Base-by-base conservation (phyloP, 129 eudicot genomes). In the Tagetes erecta region DNA sequence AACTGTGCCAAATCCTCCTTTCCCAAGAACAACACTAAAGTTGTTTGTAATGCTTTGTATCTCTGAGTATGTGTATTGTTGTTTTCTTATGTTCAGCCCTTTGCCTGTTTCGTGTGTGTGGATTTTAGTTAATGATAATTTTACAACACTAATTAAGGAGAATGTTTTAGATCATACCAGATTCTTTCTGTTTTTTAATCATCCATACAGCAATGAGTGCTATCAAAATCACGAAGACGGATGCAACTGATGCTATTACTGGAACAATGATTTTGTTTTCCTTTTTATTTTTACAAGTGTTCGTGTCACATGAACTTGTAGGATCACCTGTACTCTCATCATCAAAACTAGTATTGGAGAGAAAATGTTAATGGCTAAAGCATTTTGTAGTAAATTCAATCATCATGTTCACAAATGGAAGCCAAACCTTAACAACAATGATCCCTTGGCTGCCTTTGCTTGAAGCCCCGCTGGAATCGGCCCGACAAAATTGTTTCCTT, bases 1-100 rank as follows among this genome's bases (percentile, higher is more conserved):
- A 8, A 89, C 96, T 2, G 75, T 79, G 37, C 89, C 96, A 36
- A 86, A 89, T 36, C 96, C 89, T 68, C 96, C 89, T 86, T 63
- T 75, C 27, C 96, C 92, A 10, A 82, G 49, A 76, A 76, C 77
- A 31, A 45, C 82, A 5, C 42, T 57, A 58, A 87, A 80, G 38
- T 87, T 83, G 47, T 53, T 80, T 5, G 84, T 77, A n/a, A 46
- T 77, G 76, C 67, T 45, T 27, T 53, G 59, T 53, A 89, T 41
- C 63, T 84, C 77, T 3, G 86, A 84, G 55, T 84, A 86, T 39
- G 82, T 55, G 50, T 79, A 83, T 30, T 68, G 78, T 37, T 50
- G 75, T n/a, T 78, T 70, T 66, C 56, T 80, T 33, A 55, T 42
- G 40, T 69, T 82, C 65, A 75, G 33, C 65, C 34, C 65, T 1